Conservation (phyloP, 768 basidiomycete species). For the Rubroboletus pulcherrimus region DNA sequence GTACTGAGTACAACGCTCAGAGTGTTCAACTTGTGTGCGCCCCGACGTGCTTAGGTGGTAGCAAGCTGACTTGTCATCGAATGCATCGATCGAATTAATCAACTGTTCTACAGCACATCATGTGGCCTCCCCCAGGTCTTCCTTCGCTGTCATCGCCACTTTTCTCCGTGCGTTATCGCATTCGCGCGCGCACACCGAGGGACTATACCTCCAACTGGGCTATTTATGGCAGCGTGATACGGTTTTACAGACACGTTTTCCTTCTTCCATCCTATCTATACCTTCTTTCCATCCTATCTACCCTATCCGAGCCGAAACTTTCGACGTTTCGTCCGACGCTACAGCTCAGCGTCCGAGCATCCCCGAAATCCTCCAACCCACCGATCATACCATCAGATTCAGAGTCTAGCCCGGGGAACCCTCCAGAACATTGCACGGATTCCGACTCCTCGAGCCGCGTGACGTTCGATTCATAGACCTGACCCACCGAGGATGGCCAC, state of each 20-base stretch:
- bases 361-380: background rate
- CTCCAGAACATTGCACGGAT: background rate
- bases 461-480: background rate
- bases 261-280: conserved; percentile 1
- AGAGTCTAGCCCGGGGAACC: background rate
- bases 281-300: conserved; percentile 4
- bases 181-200: background rate
- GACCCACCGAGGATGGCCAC: background rate
- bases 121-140: background rate
- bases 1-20: background rate
- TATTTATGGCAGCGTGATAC: conserved; percentile 13
- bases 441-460: background rate
- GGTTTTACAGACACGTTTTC: conserved; percentile 7
- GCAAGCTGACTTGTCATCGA: background rate
- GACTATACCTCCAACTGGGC: background rate
- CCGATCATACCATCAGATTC: background rate
- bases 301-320: background rate
- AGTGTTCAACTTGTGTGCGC: background rate
- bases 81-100: background rate
- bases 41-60: background rate
- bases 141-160: background rate
- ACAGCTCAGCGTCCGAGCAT: background rate
- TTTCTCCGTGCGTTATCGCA: conserved; percentile 11
- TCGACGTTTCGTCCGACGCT: background rate
- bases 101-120: background rate